Evolutionary conservation across 148 eudicot genomes (phyloP).

Genomic region (Rhododendron simsii): DNA sequence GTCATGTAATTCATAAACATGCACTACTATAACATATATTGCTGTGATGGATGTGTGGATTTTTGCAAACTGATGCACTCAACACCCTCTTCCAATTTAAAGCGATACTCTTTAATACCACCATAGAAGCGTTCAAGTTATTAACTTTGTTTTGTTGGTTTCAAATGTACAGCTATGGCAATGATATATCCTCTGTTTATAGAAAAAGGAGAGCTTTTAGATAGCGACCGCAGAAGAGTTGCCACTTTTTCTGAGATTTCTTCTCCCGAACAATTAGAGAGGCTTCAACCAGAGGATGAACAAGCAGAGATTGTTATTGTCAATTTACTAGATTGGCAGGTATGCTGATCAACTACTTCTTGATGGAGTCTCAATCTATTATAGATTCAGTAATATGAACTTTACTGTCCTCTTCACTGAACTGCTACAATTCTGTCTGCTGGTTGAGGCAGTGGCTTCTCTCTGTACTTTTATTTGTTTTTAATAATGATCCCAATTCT

Average conservation of each 20-base stretch:
- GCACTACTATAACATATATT: neutral
- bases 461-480: neutral
- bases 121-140: neutral
- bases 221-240: slow-evolving; percentile 48
- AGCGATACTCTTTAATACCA: slow-evolving; percentile 2
- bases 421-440: slow-evolving; percentile 1
- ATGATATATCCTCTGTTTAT: slow-evolving; percentile 65
- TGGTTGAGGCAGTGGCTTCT: neutral
- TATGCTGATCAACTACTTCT: slow-evolving; percentile 14
- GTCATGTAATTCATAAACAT: neutral
- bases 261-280: slow-evolving; percentile 64
- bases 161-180: slow-evolving; percentile 67
- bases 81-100: slow-evolving; percentile 7
- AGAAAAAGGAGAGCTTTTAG: slow-evolving; percentile 54
- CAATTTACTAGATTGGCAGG: slow-evolving; percentile 91
- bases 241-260: slow-evolving; percentile 70
- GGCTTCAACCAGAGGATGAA: slow-evolving; percentile 42
- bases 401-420: neutral
- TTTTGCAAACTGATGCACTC: neutral
- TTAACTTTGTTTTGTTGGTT: slow-evolving; percentile 4
- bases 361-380: neutral
- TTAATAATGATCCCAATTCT: neutral
- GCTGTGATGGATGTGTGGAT: neutral
- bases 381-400: neutral
- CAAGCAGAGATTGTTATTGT: slow-evolving; percentile 55